These are phyloP conservation scores for Aspergillus sp. DNA, from an alignment of 2,329 filamentous ascomycete species.

Conservation along the genomic window DNA sequence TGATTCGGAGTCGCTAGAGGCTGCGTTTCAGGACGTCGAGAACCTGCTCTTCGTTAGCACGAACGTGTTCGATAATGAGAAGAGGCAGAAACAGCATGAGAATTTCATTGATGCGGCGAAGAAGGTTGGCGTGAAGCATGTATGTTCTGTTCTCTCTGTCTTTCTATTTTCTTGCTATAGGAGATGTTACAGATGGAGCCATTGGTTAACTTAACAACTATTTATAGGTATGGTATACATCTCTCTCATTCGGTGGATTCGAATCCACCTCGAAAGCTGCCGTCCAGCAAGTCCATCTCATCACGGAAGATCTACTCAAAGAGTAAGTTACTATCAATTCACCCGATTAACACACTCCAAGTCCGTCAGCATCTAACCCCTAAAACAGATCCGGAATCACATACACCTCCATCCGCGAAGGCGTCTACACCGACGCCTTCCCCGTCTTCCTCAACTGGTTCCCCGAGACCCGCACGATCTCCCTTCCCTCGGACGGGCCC, in stretches of 20 bases:
- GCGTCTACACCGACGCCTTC: conserved; percentile 60
- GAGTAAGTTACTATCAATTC: conserved; percentile 21
- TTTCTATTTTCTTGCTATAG: background rate
- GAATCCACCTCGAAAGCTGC: conserved; percentile 42
- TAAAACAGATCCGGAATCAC: conserved; percentile 37
- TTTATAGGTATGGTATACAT: conserved; percentile 54
- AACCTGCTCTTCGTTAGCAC: conserved; percentile 60
- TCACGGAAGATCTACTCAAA: conserved; percentile 55
- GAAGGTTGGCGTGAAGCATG: conserved; percentile 51
- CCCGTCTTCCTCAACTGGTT: conserved; percentile 56
- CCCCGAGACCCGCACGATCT: conserved; percentile 30
- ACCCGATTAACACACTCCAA: too few species aligned
- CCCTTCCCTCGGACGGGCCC: conserved; percentile 41
- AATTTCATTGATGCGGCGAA: conserved; percentile 56
- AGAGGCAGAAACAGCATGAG: conserved; percentile 47
- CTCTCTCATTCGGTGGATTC: conserved; percentile 56
- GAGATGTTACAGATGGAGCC: too few species aligned
- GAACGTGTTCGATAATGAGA: conserved; percentile 50
- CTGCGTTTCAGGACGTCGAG: conserved; percentile 53
- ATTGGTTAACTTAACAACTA: background rate
- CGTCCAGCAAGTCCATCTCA: conserved; percentile 61
- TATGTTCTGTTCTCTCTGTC: conserved; percentile 26
- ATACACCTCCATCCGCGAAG: conserved; percentile 58
- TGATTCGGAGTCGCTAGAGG: conserved; percentile 44
- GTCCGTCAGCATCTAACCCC: too few species aligned